phyloP scores from a whole-genome alignment of 2,329 filamentous ascomycete genomes.

The Zymoseptoria ardabiliae region DNA sequence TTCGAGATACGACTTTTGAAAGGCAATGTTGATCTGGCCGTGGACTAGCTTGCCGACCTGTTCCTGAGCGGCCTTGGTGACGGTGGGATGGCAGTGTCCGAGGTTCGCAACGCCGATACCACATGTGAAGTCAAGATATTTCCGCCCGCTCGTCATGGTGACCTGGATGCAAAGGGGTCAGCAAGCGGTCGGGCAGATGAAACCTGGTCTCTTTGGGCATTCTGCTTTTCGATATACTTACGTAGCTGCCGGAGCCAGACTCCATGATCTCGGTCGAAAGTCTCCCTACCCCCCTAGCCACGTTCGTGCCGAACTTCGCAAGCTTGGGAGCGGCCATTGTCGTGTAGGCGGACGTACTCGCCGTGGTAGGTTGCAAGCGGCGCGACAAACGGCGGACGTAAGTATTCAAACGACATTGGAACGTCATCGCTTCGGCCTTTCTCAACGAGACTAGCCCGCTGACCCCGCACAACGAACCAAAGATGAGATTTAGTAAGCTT shows the following conservation, averaged over 20 bases:
- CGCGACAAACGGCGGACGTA: too few species aligned
- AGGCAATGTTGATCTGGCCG: constrained; percentile 36
- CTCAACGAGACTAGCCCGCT: too few species aligned
- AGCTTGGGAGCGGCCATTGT: not conserved
- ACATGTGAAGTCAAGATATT: constrained; percentile 30
- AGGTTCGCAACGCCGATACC: constrained; percentile 32
- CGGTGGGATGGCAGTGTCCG: constrained; percentile 32
- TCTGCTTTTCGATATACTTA: too few species aligned
- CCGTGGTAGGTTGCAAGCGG: too few species aligned
- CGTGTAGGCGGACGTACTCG: not conserved
- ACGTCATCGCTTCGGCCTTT: too few species aligned
- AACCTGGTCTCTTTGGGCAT: too few species aligned
- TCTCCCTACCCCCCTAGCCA: not conserved
- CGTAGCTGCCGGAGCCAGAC: not conserved
- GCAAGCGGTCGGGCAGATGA: too few species aligned
- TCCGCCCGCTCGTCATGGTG: constrained; percentile 14
- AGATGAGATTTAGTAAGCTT: too few species aligned
- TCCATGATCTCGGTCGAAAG: not conserved
- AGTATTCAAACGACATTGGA: too few species aligned
- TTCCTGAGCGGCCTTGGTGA: constrained; percentile 31
- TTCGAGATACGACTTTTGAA: constrained; percentile 33
- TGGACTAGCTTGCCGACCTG: constrained; percentile 34
- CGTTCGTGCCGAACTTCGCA: not conserved
- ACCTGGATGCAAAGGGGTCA: not conserved
- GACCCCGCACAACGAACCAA: too few species aligned